Percentiles rank a stretch among this genome's conserved stretches.
These are phyloP conservation scores for Pseudonitzschia pungens DNA, from an alignment of 108 stramenopile species.

Conservation along the genomic window DNA sequence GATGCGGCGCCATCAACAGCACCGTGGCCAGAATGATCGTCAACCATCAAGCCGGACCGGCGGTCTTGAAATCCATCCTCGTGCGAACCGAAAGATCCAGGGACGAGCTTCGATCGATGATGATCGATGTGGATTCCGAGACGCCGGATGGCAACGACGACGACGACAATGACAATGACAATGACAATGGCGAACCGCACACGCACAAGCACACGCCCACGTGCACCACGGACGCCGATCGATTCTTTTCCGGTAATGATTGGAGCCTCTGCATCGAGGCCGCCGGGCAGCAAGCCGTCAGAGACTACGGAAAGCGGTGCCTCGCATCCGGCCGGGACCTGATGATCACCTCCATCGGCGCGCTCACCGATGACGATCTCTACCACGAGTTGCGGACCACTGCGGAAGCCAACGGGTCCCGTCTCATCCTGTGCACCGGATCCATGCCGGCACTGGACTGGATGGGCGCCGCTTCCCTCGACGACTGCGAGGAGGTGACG, in stretches of 20 bases:
- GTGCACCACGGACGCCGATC: neutral
- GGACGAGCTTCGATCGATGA: neutral
- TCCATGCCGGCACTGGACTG: conserved; percentile 7
- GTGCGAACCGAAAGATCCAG: neutral
- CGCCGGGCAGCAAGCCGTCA: neutral
- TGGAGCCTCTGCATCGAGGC: neutral
- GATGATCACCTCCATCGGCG: conserved; percentile 6
- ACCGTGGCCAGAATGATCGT: conserved; percentile 6
- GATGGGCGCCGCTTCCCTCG: neutral
- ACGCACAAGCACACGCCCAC: too few relatives aligned
- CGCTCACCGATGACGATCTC: neutral
- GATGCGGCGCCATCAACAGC: conserved; percentile 10
- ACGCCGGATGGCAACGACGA: too few relatives aligned
- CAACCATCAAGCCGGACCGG: neutral
- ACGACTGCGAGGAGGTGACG: neutral
- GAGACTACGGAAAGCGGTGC: neutral
- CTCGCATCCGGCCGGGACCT: neutral
- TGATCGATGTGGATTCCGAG: neutral
- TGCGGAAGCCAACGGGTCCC: neutral
- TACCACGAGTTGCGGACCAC: neutral
- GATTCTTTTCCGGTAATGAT: neutral
- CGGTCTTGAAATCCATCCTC: neutral
- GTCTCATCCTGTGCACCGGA: neutral
- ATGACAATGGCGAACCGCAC: too few relatives aligned
- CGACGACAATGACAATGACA: too few relatives aligned